Conservation (phyloP, 1,284 basidiomycete genomes). For the Quambalaria eucalypti region DNA sequence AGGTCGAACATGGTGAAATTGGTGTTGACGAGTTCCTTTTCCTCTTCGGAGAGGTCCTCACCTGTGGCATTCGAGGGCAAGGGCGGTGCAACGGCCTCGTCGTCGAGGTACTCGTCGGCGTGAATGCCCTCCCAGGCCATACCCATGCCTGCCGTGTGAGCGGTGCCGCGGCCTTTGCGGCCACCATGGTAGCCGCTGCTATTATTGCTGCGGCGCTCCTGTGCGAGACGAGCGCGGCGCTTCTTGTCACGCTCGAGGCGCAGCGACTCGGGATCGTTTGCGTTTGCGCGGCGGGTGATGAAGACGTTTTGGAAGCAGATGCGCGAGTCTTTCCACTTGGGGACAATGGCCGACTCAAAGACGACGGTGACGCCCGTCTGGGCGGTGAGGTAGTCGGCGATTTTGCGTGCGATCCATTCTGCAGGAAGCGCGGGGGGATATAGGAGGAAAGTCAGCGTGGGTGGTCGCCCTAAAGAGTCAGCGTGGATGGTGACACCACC, state of each 20-base stretch:
- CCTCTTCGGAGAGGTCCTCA: slow-evolving; percentile 23
- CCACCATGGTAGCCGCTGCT: too few relatives aligned
- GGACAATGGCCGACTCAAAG: slow-evolving; percentile 95
- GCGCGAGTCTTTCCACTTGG: slow-evolving; percentile 89
- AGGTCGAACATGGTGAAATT: slow-evolving; percentile 47
- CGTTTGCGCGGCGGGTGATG: slow-evolving; percentile 66
- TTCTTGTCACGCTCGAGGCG: slow-evolving; percentile 7
- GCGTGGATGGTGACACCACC: too few relatives aligned
- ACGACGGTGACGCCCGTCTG: slow-evolving; percentile 90
- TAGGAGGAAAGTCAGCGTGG: neutral
- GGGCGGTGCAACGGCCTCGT: slow-evolving; percentile 35
- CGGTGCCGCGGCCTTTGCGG: slow-evolving; percentile 6
- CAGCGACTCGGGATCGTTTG: slow-evolving; percentile 31
- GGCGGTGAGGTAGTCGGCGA: slow-evolving; percentile 85
- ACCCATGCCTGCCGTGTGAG: slow-evolving; percentile 27
- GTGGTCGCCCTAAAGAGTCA: neutral
- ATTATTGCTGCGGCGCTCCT: neutral
- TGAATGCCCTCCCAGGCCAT: slow-evolving; percentile 42
- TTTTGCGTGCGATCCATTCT: slow-evolving; percentile 79
- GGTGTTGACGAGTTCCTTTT: slow-evolving; percentile 21
- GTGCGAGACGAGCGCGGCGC: neutral
- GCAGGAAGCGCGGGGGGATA: neutral
- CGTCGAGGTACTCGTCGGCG: slow-evolving; percentile 20
- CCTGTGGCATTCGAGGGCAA: slow-evolving; percentile 29
- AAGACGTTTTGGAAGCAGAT: slow-evolving; percentile 97